Base-by-base conservation (phyloP, 352 stramenopile species). In the Globisporangium lucens region DNA sequence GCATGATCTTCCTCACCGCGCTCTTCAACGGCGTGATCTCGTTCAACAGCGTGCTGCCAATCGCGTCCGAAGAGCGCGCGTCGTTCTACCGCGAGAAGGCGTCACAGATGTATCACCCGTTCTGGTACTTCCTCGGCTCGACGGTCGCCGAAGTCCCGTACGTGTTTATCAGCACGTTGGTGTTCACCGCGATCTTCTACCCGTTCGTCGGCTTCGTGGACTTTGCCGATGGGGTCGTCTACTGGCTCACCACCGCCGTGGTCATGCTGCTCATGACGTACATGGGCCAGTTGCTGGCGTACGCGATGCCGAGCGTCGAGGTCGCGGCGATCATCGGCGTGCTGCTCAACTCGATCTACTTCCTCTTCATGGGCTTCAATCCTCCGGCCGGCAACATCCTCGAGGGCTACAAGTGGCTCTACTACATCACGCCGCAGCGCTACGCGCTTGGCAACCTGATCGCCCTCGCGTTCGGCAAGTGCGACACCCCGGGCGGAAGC, bases 41-140 rank as follows among this genome's bases (percentile, higher is more conserved):
- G 41, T 79, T 94, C 35, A 72, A 88, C 38, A 84, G 67, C 2
- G 75, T 87, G 7, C 61, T 95, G 13, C 73, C 83, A 13, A 66
- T 93, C 9, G 77, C 92, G 82, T 69, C 73, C 35, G 65, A 80
- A 35, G 87, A 97, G 68, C 76, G 91, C 33, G 85, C 84, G 46
- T 87, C 90, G 47, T 97, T 88, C 60, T 97, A 97, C 79, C 71
- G 87, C 7, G 89, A 97, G 66, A 81, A 89, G 47, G 77, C 81
- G 22, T 78, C 83, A 12, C 62, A 83, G 47, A 95, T 91, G 77
- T 97, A 97, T 59, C 62, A 80, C 52, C 57, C 78, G 24, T 66
- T 69, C 24, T 74, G 82, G 47, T 85, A 96, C 22, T 73, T 73
- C 17, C 36, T 73, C 4, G 68, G 61, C 10, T 59, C 36, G 13